Evolutionary conservation across 2,329 filamentous ascomycete species (phyloP).

Genomic region (Scopulariopsis brevicaulis): DNA sequence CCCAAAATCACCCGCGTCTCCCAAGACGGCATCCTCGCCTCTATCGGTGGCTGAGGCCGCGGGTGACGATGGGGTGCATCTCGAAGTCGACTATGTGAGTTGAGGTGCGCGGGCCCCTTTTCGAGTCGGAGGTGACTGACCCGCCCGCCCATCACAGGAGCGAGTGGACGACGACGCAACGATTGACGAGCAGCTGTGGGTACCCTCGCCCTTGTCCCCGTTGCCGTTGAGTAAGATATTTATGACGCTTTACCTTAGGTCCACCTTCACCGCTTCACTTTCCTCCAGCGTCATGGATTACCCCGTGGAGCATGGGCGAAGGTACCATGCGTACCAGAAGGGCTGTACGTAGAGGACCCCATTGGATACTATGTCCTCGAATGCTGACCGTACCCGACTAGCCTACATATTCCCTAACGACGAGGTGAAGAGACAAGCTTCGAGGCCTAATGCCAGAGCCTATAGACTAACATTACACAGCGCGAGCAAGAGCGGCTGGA

Average conservation of each 20-base stretch:
- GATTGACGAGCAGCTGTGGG: neutral
- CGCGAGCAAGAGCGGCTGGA: constrained; percentile 40
- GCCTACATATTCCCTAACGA: neutral
- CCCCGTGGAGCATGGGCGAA: constrained; percentile 25
- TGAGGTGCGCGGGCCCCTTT: neutral
- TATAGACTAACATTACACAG: neutral
- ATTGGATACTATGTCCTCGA: neutral
- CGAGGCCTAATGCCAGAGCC: neutral
- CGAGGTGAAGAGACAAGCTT: neutral
- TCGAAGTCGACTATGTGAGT: neutral
- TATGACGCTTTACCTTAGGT: neutral
- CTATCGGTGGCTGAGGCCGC: neutral
- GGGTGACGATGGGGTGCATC: neutral
- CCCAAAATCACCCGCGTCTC: neutral
- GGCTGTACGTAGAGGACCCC: constrained; percentile 11
- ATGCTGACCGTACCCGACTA: neutral
- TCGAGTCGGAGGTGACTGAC: neutral
- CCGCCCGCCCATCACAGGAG: neutral
- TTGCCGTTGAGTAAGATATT: neutral
- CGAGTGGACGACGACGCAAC: neutral
- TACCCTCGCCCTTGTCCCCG: neutral
- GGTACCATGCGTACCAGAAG: constrained; percentile 23
- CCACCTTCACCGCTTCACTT: constrained; percentile 9
- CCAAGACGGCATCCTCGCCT: neutral
- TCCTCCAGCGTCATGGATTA: constrained; percentile 21